These are phyloP conservation scores for Serendipita sp. DNA, from an alignment of 768 basidiomycete genomes.

Conservation along the genomic window DNA sequence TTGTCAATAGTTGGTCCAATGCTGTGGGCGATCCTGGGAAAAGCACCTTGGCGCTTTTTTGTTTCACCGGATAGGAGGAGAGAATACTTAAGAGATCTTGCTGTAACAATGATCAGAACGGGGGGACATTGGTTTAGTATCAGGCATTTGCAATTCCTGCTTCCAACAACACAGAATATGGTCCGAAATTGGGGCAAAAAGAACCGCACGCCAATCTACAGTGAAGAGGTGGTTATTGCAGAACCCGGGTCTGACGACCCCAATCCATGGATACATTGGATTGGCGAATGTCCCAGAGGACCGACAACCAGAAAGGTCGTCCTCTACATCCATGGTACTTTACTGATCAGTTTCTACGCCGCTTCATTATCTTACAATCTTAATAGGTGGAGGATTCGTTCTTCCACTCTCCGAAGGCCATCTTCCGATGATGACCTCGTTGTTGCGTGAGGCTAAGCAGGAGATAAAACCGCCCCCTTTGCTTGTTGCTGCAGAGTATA, in stretches of 20 bases:
- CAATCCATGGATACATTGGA: not conserved
- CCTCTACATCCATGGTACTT: not conserved
- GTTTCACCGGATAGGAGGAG: not conserved
- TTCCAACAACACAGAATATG: not conserved
- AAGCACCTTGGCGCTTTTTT: not conserved
- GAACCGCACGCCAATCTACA: not conserved
- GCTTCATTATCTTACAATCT: not conserved
- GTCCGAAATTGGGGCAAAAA: not conserved
- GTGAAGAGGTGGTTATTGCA: not conserved
- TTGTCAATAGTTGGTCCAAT: not conserved
- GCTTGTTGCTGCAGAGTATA: not conserved
- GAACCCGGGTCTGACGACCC: not conserved
- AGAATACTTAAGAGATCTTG: not conserved
- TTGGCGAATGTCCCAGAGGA: not conserved
- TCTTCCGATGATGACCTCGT: not conserved
- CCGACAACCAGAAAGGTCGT: not conserved
- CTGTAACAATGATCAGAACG: not conserved
- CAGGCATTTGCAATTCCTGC: not conserved
- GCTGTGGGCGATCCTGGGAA: not conserved
- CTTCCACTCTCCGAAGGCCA: not conserved
- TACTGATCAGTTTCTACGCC: not conserved
- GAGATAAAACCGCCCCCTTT: not conserved
- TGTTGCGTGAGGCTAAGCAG: not conserved
- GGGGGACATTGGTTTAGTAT: constrained; percentile 3
- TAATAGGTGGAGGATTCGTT: not conserved